Percentiles rank a stretch among this genome's conserved stretches.
phyloP scores from a whole-genome alignment of 225 moss, liverwort and hornwort genomes.

The Takakia lepidozioides region DNA sequence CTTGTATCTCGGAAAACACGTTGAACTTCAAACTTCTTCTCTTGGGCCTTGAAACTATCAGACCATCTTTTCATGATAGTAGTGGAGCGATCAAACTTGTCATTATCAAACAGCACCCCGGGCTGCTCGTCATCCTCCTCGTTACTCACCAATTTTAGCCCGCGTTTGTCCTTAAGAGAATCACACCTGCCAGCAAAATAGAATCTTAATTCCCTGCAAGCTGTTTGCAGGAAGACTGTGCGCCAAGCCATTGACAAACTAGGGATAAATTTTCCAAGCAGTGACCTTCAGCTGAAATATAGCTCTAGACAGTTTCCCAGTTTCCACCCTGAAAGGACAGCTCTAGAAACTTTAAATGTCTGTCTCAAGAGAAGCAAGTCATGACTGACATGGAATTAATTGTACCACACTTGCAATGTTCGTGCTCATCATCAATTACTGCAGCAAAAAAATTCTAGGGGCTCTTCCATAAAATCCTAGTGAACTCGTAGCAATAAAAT shows the following conservation, averaged over 20 bases:
- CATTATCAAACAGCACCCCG: conserved; percentile 22
- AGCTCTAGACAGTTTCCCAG: too few species aligned
- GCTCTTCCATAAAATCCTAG: too few species aligned
- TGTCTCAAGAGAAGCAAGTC: neutral
- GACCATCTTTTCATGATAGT: conserved; percentile 26
- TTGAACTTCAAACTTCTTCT: conserved; percentile 18
- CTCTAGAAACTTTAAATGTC: too few species aligned
- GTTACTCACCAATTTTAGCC: conserved; percentile 30
- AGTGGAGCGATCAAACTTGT: conserved; percentile 26
- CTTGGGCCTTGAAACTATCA: conserved; percentile 16
- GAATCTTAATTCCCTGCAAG: too few species aligned
- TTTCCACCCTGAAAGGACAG: too few species aligned
- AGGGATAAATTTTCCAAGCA: too few species aligned
- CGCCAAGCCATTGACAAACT: too few species aligned
- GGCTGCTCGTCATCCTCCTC: conserved; percentile 23
- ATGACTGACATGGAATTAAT: neutral
- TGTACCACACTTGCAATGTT: neutral
- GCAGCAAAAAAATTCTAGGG: too few species aligned
- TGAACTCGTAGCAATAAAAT: neutral
- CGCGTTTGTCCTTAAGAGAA: conserved; percentile 31
- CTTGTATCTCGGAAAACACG: conserved; percentile 18
- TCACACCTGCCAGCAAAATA: too few species aligned
- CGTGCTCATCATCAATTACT: neutral
- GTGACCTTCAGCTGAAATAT: too few species aligned
- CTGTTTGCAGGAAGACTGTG: too few species aligned